A percentile compares a stretch with the other conserved stretches of the same genome.
These are phyloP conservation scores for Boletus rubescentipes DNA, from an alignment of 768 basidiomycete genomes.

Conservation along the genomic window DNA sequence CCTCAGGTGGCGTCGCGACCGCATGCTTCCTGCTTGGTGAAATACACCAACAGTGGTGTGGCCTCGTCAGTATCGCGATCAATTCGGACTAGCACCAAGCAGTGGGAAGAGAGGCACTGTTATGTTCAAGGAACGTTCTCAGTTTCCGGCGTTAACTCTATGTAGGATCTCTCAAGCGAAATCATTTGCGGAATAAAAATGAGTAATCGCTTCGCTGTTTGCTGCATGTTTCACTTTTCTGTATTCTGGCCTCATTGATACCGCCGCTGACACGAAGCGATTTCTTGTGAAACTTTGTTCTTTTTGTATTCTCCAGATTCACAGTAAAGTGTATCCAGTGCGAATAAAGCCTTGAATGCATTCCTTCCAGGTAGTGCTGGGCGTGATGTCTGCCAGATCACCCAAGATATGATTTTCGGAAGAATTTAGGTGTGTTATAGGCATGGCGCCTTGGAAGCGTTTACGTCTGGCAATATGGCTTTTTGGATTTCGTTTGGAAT, in stretches of 20 bases:
- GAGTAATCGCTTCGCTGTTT: not conserved
- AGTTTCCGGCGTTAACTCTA: not conserved
- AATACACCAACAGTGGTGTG: constrained; percentile 22
- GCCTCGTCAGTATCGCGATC: constrained; percentile 21
- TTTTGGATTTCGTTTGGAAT: constrained; percentile 7
- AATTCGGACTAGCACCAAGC: not conserved
- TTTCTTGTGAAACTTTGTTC: constrained; percentile 1
- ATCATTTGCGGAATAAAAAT: not conserved
- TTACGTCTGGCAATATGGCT: constrained; percentile 25
- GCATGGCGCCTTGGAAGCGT: not conserved
- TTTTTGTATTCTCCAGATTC: constrained; percentile 11
- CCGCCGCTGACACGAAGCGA: not conserved
- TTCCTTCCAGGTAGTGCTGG: constrained; percentile 10
- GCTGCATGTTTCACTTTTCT: not conserved
- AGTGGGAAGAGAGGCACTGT: not conserved
- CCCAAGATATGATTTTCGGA: constrained; percentile 2
- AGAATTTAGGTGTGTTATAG: not conserved
- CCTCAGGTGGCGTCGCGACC: constrained; percentile 23
- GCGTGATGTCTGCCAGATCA: constrained; percentile 10
- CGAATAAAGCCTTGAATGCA: constrained; percentile 8
- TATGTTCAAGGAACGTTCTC: not conserved
- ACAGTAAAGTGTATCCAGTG: constrained; percentile 6
- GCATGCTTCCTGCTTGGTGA: constrained; percentile 41
- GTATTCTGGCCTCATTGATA: not conserved
- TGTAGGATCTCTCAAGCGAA: not conserved